A percentile compares a stretch with the other conserved stretches of the same genome.
Evolutionary conservation across 495 filamentous ascomycete species (phyloP).

Genomic region (Friedmanniomyces simplex): DNA sequence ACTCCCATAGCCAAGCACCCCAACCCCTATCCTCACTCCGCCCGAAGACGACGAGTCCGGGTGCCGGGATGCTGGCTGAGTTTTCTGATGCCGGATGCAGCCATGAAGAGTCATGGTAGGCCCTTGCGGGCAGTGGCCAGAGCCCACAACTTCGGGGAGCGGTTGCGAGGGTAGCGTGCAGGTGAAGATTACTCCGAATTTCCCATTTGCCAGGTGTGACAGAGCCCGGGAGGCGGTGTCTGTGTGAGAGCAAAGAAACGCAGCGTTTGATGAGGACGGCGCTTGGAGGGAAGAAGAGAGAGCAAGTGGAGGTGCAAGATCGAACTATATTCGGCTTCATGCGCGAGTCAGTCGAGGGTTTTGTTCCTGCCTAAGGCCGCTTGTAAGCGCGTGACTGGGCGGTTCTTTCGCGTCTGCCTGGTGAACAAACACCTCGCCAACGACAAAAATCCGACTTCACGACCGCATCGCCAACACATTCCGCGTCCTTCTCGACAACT

Average conservation of each 20-base stretch:
- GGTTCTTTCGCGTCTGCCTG: no score
- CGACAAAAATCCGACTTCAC: no score
- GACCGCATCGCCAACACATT: no score
- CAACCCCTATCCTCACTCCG: slow-evolving; percentile 32
- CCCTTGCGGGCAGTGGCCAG: slow-evolving; percentile 72
- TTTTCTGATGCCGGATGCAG: slow-evolving; percentile 99
- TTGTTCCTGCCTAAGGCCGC: no score
- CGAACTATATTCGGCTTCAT: neutral
- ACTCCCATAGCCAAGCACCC: slow-evolving; percentile 32
- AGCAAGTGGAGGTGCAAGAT: slow-evolving; percentile 27
- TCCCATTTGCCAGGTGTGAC: slow-evolving; percentile 77
- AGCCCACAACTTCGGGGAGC: slow-evolving; percentile 16
- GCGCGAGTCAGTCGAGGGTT: neutral
- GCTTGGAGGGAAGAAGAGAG: slow-evolving; percentile 53
- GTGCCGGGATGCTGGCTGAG: slow-evolving; percentile 46
- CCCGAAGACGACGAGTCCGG: slow-evolving; percentile 5
- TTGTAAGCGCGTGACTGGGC: no score
- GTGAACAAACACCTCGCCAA: no score
- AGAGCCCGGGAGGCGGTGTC: slow-evolving; percentile 36
- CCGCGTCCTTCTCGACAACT: no score
- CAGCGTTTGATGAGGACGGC: slow-evolving; percentile 91
- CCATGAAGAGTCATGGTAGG: slow-evolving; percentile 80
- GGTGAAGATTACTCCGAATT: slow-evolving; percentile 99
- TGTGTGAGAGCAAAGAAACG: slow-evolving; percentile 99
- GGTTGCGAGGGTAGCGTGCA: slow-evolving; percentile 1